Conservation (phyloP, 352 stramenopile genomes). For the Globisporangium alternatum region DNA sequence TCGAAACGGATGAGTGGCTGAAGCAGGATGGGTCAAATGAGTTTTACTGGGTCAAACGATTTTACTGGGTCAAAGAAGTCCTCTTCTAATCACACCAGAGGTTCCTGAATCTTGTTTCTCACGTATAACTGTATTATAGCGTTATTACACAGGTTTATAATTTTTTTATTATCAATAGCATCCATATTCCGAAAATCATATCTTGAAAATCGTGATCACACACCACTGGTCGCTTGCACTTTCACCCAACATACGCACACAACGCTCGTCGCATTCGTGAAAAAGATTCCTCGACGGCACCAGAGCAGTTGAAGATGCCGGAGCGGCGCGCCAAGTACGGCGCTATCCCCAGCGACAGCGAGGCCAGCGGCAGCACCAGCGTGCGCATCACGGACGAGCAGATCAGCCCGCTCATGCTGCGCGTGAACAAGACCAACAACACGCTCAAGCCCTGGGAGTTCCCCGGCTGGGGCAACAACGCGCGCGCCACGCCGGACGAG, state of each 20-base stretch:
- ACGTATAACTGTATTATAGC: neutral
- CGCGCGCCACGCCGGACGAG: slow-evolving; percentile 52
- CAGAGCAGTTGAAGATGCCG: slow-evolving; percentile 29
- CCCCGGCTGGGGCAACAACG: slow-evolving; percentile 75
- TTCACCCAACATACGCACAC: neutral
- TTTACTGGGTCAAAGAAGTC: neutral
- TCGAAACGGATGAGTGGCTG: neutral
- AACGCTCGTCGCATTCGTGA: slow-evolving; percentile 5
- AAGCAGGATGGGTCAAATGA: neutral
- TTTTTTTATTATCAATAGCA: neutral
- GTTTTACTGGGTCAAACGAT: neutral
- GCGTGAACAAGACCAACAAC: slow-evolving; percentile 67
- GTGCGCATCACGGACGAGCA: slow-evolving; percentile 41
- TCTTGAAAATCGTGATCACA: neutral
- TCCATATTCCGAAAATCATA: neutral
- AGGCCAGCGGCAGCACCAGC: slow-evolving; percentile 24
- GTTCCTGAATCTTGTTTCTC: neutral
- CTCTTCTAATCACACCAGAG: slow-evolving; percentile 1
- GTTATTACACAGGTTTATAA: neutral
- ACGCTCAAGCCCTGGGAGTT: slow-evolving; percentile 85
- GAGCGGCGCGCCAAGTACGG: slow-evolving; percentile 49
- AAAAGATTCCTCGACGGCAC: slow-evolving; percentile 11
- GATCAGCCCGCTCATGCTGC: slow-evolving; percentile 67
- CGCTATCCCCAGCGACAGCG: slow-evolving; percentile 43
- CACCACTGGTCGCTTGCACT: slow-evolving; percentile 12